These are phyloP conservation scores for Venturia effusa DNA, from an alignment of 2,329 filamentous ascomycete genomes.

Conservation along the genomic window DNA sequence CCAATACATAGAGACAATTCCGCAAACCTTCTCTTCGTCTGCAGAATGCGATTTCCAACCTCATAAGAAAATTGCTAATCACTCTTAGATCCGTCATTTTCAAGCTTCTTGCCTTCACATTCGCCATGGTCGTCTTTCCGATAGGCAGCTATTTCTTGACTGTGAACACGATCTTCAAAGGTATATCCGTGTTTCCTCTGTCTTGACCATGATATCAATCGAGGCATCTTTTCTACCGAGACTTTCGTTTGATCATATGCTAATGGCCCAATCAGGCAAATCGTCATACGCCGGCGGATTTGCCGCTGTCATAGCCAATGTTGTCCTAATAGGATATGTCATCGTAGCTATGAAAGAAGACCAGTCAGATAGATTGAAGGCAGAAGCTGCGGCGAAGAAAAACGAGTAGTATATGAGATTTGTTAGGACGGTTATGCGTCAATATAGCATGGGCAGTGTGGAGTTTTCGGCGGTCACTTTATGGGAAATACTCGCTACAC, in stretches of 20 bases:
- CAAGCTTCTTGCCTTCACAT: slow-evolving; percentile 82
- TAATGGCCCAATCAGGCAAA: slow-evolving; percentile 52
- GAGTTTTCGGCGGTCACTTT: not conserved
- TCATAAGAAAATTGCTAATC: not conserved
- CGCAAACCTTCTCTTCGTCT: not conserved
- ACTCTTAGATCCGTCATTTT: slow-evolving; percentile 50
- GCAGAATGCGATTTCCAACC: not conserved
- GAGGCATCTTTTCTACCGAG: not conserved
- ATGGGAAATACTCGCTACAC: not conserved
- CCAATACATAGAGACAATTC: not conserved
- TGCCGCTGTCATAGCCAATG: slow-evolving; percentile 82
- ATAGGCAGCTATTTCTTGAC: slow-evolving; percentile 84
- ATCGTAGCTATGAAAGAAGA: slow-evolving; percentile 89
- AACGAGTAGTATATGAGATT: not conserved
- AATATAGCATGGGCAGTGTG: not conserved
- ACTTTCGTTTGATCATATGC: not conserved
- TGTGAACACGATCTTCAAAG: slow-evolving; percentile 64
- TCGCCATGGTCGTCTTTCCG: slow-evolving; percentile 81
- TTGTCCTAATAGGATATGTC: slow-evolving; percentile 83
- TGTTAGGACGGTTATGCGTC: slow-evolving; percentile 24
- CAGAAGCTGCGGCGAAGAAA: slow-evolving; percentile 4
- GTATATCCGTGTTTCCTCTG: slow-evolving; percentile 33
- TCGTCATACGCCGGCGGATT: slow-evolving; percentile 75
- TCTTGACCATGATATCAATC: not conserved
- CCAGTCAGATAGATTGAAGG: slow-evolving; percentile 36